Evolutionary conservation across 148 eudicot genomes (phyloP), one percentile per base, ranked within the genome.

Genomic region (Salicornia ramosissima): DNA sequence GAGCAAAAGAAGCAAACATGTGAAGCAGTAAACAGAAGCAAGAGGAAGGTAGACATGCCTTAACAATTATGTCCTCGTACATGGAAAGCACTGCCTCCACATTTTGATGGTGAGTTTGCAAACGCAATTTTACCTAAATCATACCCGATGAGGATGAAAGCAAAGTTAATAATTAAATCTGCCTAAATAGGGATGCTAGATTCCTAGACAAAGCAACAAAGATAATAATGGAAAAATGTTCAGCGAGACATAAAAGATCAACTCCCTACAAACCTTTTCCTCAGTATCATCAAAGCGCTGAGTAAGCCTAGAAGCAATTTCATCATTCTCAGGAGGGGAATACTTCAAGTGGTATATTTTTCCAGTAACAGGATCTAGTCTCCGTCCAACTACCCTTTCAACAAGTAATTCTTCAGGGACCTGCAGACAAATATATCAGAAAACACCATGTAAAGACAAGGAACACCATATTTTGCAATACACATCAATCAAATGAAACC

Each of bases 231-330:
- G 12, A 59, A 29, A 34, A 43, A 59, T 3, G 11, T 15, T n/a
- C 18, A 58, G 25, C 26, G 50, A 18, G 13, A 31, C 59, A 30
- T 1, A 16, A n/a, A 49, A 1, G 6, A 7, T 40, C n/a, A n/a
- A 18, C n/a, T n/a, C n/a, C n/a, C n/a, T 14, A 43, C 24, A 42
- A 56, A 76, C 99, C 91, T 89, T 95, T 71, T 95, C 97, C 82
- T 89, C 97, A 4, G 97, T 91, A 76, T 95, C 99, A 79, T 95
- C 99, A 81, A 95, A 95, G 53, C 99, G 91, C 30, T 95, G 99
- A 75, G 96, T 89, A 71, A 95, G 86, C 77, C 99, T 82, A 24
- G 90, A 80, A 68, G 94, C 91, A 74, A 95, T 91, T 77, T 95
- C 99, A 83, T 91, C 97, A 69, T 74, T 89, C 83, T 95, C 99